Evolutionary conservation across 768 basidiomycete species (phyloP).

Genomic region (Lactarius deliciosus): DNA sequence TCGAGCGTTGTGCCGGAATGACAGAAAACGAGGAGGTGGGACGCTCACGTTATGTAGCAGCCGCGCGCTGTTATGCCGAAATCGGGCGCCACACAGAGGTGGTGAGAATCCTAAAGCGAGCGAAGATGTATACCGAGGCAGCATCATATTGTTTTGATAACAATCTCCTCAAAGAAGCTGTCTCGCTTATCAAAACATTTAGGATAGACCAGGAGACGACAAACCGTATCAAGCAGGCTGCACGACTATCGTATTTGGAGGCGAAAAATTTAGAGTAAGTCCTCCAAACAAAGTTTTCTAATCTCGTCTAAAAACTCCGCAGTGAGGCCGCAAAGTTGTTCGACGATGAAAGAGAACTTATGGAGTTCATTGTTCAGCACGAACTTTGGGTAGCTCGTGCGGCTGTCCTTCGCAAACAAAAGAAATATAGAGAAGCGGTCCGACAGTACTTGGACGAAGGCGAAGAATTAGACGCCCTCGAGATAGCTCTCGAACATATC

Average conservation of each 20-base stretch:
- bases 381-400: slow-evolving; percentile 52
- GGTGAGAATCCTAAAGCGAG: slow-evolving; percentile 14
- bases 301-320: background rate
- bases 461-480: slow-evolving; percentile 47
- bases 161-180: slow-evolving; percentile 14
- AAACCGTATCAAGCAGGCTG: slow-evolving; percentile 26
- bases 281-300: background rate
- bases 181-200: slow-evolving; percentile 16
- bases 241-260: slow-evolving; percentile 16
- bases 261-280: slow-evolving; percentile 19
- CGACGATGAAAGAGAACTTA: slow-evolving; percentile 49
- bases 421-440: slow-evolving; percentile 50
- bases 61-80: slow-evolving; percentile 20
- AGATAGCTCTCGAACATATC: slow-evolving; percentile 42
- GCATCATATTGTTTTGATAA: slow-evolving; percentile 25
- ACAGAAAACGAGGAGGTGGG: background rate
- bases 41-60: slow-evolving; percentile 1
- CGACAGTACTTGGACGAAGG: slow-evolving; percentile 51
- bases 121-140: slow-evolving; percentile 18
- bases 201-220: background rate
- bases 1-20: slow-evolving; percentile 10
- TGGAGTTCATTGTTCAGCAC: slow-evolving; percentile 57
- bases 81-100: slow-evolving; percentile 2
- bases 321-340: slow-evolving; percentile 55
- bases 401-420: slow-evolving; percentile 43